Percentiles rank a stretch among this genome's conserved stretches.
Evolutionary conservation across 768 basidiomycete genomes (phyloP).

Genomic region (Russula compacta): DNA sequence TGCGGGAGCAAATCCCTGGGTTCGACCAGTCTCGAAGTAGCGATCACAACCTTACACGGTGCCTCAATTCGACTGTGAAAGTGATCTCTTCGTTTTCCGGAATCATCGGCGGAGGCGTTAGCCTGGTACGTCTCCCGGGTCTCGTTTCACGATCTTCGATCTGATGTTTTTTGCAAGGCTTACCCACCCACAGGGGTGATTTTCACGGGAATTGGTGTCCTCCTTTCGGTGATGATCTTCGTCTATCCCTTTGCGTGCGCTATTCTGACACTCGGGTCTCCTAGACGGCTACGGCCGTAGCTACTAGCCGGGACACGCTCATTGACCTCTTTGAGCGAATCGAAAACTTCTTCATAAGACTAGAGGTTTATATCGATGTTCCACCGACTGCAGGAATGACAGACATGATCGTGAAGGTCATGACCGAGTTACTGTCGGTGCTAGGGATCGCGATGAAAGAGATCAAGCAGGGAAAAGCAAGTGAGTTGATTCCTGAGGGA

Average conservation of each 20-base stretch:
- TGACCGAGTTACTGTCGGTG: neutral
- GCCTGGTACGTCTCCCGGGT: neutral
- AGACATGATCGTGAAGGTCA: neutral
- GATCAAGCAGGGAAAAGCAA: neutral
- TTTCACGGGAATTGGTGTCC: neutral
- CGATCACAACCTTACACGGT: neutral
- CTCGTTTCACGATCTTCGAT: neutral
- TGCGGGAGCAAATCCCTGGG: neutral
- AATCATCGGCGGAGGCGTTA: neutral
- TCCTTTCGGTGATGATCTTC: neutral
- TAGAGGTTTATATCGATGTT: neutral
- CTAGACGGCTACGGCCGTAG: neutral
- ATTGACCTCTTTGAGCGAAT: neutral
- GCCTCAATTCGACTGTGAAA: neutral
- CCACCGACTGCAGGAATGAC: neutral
- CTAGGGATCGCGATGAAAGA: neutral
- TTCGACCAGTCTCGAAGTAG: neutral
- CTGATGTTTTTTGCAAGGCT: neutral
- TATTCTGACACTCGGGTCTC: neutral
- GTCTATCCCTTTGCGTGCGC: neutral
- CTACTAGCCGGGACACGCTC: neutral
- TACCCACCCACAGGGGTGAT: neutral
- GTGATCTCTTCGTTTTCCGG: neutral
- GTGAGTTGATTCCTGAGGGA: neutral
- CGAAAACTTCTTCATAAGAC: neutral